Evolutionary conservation across 768 basidiomycete species (phyloP).

Genomic region (Kwoniella europaea): DNA sequence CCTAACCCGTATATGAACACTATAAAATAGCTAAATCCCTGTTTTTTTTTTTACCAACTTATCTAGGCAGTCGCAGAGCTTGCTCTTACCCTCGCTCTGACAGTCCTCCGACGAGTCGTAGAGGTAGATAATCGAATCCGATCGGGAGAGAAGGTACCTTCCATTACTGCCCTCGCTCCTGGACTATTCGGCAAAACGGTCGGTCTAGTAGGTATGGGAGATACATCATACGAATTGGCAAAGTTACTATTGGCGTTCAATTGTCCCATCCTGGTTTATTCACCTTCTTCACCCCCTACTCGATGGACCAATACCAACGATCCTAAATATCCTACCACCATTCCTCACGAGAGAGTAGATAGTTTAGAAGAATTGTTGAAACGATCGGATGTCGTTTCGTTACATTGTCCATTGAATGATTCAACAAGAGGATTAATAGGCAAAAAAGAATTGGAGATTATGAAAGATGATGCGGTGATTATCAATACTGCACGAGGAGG

Average conservation of each 20-base stretch:
- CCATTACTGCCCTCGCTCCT: constrained; percentile 42
- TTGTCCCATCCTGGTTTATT: constrained; percentile 52
- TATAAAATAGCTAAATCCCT: too few relatives aligned
- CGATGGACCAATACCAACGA: constrained; percentile 36
- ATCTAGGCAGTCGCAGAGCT: constrained; percentile 51
- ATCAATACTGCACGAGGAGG: constrained; percentile 59
- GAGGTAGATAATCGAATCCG: constrained; percentile 42
- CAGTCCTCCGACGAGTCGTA: constrained; percentile 42
- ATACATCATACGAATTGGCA: constrained; percentile 51
- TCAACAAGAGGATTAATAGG: constrained; percentile 51
- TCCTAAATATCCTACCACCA: constrained; percentile 19
- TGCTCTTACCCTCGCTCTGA: constrained; percentile 39
- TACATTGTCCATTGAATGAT: constrained; percentile 57
- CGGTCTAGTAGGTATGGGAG: constrained; percentile 58
- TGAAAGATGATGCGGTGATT: constrained; percentile 50
- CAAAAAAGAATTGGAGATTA: constrained; percentile 40
- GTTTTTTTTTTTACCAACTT: too few relatives aligned
- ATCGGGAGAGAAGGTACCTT: constrained; percentile 39
- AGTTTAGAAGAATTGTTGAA: constrained; percentile 51
- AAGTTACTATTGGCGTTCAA: constrained; percentile 55
- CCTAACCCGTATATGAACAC: too few relatives aligned
- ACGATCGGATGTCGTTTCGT: constrained; percentile 52
- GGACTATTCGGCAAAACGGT: constrained; percentile 54
- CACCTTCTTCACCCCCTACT: constrained; percentile 48
- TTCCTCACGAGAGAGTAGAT: constrained; percentile 46